Evolutionary conservation across 2,329 filamentous ascomycete genomes (phyloP), one percentile per base, ranked within the genome.

Genomic region (Grosmannia huntii): DNA sequence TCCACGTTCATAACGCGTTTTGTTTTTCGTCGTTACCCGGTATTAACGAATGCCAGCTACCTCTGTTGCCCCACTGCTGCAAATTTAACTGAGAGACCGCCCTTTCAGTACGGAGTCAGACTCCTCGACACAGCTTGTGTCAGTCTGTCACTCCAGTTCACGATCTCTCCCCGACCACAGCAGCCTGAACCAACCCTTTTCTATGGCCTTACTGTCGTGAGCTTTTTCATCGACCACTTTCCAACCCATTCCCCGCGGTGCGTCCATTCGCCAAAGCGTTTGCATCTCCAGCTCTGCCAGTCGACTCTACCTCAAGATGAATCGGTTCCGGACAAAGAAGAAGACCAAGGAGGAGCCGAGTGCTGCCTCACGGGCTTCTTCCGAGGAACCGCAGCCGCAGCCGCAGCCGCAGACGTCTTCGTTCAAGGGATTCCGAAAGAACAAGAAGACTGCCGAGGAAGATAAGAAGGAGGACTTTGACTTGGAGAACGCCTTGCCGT

Each of bases 291-390:
- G 48, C 48, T 49, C 25, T 23, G 25, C 25, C 23, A 50, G 48
- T 16, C 21, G 14, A 23, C 12, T 50, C 7, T 44, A 44, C 41
- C 3, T 19, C 65, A 70, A 58, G 12, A 91, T 91, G 87, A 90
- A 92, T 73, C 83, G 87, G 58, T 89, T 91, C 68, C 78, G 87
- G 65, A 84, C 76, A 54, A 86, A 85, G 73, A 90, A 85, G 76
- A 87, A 83, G 78, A 79, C 70, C 73, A 82, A 81, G 73, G 84
- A 86, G 53, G 79, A 81, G 10, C 49, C 49, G 7, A 52, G 21
- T 53, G 66, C 69, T 44, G 62, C 69, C n/a, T 64, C 69, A 44
- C 72, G 73, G 14, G 71, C 78, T 14, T 75, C 76, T 21, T 81
- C 80, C 3, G 75, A 77, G 28, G 82, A 85, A 23, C 75, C 76